phyloP scores from a whole-genome alignment of 139 green algal genomes.

The Tetraselmis chui region DNA sequence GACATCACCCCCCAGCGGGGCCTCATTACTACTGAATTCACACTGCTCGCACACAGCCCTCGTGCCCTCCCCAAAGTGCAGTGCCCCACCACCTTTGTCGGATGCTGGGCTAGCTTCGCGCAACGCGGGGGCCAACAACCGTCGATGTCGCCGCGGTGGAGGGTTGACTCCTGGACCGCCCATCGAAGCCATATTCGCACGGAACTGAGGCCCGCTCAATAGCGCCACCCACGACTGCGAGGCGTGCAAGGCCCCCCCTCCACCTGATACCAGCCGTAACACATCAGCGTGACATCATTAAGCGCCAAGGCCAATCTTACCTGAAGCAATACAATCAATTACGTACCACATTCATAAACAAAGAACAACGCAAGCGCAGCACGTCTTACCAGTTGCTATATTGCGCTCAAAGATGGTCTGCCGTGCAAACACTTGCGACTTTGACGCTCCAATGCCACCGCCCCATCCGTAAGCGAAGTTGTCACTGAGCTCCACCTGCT shows the following conservation, averaged over 20 bases:
- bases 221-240: neutral
- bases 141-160: neutral
- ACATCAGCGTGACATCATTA: too few relatives aligned
- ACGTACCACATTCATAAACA: too few relatives aligned
- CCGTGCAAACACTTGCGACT: too few relatives aligned
- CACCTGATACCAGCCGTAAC: too few relatives aligned
- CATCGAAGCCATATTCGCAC: neutral
- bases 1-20: neutral
- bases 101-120: too few relatives aligned
- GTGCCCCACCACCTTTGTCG: neutral
- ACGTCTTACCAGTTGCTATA: too few relatives aligned
- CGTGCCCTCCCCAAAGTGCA: neutral
- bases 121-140: neutral
- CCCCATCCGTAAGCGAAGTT: neutral
- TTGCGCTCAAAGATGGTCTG: too few relatives aligned
- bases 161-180: too few relatives aligned
- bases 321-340: too few relatives aligned
- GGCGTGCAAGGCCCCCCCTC: neutral
- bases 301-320: too few relatives aligned
- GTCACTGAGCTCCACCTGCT: neutral
- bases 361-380: too few relatives aligned
- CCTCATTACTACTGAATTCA: neutral
- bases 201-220: neutral
- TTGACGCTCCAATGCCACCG: neutral
- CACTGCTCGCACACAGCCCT: neutral